Evolutionary conservation across 2,329 filamentous ascomycete species (phyloP), one percentile per base, ranked within the genome.

Genomic region (Colletotrichum plurivorum): DNA sequence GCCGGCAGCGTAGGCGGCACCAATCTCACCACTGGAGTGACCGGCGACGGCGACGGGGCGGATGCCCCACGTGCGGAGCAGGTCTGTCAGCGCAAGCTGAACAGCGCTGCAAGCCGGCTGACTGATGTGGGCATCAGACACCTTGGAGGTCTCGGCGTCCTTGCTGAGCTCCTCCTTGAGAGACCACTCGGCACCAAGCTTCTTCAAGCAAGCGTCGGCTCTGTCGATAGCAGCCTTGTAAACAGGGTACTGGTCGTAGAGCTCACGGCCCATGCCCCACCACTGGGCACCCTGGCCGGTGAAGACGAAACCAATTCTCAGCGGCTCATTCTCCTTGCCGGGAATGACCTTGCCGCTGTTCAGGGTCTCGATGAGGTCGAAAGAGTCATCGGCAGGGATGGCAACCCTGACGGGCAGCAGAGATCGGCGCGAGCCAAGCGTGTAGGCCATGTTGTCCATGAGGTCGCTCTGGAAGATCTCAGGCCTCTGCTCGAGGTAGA

Each of bases 1-100:
- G 2, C 79, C 78, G 0, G 81, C 74, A 1, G 83, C 79, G 63
- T 83, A 86, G 0, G 84, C 84, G 7, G 84, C 84, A 2, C 74
- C 83, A 36, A 86, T 85, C 66, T 87, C 85, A 15, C 85, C 85
- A 55, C 78, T 81, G 0, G 83, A 85, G 71, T 87, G 85, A 1
- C 85, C 83, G 4, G 79, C 75, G 0, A 85, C 83, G 5, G 76
- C 78, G 0, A 72, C 53, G 0, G 84, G 82, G 9, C 67, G 70
- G n/a, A 87, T 76, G 1, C 78, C 79, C 80, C 81, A 86, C 2
- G 81, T 80, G 27, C 78, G 53, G 1, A 88, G 74, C 3, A 88
- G 75, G 15, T 82, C 77, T 0, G 81, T 79, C 7, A 88, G 72
- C 1, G 81, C 82, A 3, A 88, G 74, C 72, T 88, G 86, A 2